Percentiles rank a stretch among this genome's conserved stretches.
phyloP scores from a whole-genome alignment of 1,284 basidiomycete genomes.

The Filobasidium uniguttulatum region DNA sequence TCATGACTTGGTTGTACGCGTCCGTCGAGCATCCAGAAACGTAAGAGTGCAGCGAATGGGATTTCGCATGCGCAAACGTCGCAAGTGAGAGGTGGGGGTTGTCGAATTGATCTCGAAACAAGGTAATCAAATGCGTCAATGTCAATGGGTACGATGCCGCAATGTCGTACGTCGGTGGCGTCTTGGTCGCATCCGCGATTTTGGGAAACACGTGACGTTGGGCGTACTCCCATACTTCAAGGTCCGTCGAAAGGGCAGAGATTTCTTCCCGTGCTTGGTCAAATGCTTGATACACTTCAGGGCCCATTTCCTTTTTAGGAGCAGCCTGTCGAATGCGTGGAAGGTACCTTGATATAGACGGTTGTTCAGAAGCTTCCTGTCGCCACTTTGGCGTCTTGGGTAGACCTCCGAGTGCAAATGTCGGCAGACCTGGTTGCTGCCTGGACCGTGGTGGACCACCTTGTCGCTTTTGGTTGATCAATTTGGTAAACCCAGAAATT shows the following conservation, averaged over 20 bases:
- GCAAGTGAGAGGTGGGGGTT: slow-evolving; percentile 71
- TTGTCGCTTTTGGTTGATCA: too few species aligned
- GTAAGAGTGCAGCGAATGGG: slow-evolving; percentile 58
- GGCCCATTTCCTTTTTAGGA: slow-evolving; percentile 2
- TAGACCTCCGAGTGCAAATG: too few species aligned
- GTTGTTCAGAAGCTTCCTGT: too few species aligned
- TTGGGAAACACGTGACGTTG: neutral
- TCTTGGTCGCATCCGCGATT: neutral
- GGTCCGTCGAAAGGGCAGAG: neutral
- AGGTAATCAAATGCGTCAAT: slow-evolving; percentile 56
- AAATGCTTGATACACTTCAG: neutral
- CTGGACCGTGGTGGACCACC: too few species aligned
- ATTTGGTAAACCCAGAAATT: too few species aligned
- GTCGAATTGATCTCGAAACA: slow-evolving; percentile 57
- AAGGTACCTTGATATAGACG: too few species aligned
- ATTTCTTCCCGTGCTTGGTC: neutral
- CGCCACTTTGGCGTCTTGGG: too few species aligned
- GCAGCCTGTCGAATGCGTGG: too few species aligned
- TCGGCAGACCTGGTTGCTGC: too few species aligned
- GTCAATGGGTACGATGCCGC: slow-evolving; percentile 51
- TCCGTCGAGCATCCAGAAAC: slow-evolving; percentile 71
- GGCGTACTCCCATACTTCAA: neutral
- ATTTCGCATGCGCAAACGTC: slow-evolving; percentile 62
- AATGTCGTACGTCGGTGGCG: neutral
- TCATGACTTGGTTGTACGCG: slow-evolving; percentile 71